A percentile compares a stretch with the other conserved stretches of the same genome.
Evolutionary conservation across 768 basidiomycete species (phyloP).

Genomic region (Termitomyces sp.): DNA sequence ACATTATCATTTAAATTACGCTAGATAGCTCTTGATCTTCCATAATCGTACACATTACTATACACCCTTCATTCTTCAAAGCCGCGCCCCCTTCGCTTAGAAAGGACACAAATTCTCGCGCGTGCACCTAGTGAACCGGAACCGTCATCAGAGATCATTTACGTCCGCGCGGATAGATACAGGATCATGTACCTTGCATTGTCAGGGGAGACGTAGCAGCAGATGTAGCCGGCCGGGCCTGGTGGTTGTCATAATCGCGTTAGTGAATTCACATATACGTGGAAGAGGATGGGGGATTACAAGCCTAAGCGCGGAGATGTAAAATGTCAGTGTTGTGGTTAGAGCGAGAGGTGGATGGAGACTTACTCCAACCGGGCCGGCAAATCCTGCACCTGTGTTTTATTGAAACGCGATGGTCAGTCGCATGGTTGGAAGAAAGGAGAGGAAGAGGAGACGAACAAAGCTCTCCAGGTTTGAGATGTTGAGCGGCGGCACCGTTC

Average conservation of each 20-base stretch:
- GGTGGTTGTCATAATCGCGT: background rate
- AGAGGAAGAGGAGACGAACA: background rate
- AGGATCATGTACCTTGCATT: background rate
- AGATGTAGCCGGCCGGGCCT: background rate
- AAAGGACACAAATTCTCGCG: too few relatives aligned
- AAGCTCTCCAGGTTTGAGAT: conserved; percentile 1
- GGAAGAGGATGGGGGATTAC: background rate
- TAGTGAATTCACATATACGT: background rate
- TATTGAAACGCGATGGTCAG: background rate
- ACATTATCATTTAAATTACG: too few relatives aligned
- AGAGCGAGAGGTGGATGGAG: background rate
- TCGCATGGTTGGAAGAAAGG: background rate
- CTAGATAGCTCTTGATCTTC: too few relatives aligned
- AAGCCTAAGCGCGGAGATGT: background rate
- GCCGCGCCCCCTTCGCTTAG: too few relatives aligned
- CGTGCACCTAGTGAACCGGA: too few relatives aligned
- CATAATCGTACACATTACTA: too few relatives aligned
- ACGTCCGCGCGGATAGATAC: background rate
- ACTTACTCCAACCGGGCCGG: conserved; percentile 10
- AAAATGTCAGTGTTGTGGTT: conserved; percentile 6
- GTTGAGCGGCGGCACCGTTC: background rate
- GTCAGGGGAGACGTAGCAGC: conserved; percentile 7
- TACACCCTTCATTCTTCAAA: too few relatives aligned
- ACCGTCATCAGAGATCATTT: too few relatives aligned
- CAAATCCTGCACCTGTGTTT: conserved; percentile 3